These are phyloP conservation scores for Sclerotinia borealis DNA, from an alignment of 2,329 filamentous ascomycete species.

Conservation along the genomic window DNA sequence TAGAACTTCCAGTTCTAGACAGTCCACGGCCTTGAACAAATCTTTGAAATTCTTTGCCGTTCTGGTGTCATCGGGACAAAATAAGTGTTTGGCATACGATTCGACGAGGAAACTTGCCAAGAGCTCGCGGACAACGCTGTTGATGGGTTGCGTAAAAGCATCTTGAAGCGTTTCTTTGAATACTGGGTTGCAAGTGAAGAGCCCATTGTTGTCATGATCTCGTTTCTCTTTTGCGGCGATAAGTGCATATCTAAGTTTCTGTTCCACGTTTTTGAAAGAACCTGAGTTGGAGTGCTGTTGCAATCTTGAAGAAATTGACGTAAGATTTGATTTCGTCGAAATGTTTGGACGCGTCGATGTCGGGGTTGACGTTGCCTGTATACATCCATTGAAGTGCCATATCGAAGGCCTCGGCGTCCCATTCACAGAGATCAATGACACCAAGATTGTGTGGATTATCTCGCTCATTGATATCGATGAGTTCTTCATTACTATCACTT, in stretches of 20 bases:
- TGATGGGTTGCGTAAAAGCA: not conserved
- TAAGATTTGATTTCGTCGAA: not conserved
- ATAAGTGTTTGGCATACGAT: not conserved
- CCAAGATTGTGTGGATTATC: not conserved
- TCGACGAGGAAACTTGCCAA: not conserved
- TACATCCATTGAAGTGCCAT: slow-evolving; percentile 9
- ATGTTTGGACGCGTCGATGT: not conserved
- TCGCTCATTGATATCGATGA: not conserved
- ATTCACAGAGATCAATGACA: not conserved
- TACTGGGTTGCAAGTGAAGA: no score
- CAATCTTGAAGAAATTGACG: not conserved
- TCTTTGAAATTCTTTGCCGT: not conserved
- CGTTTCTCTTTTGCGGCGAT: not conserved
- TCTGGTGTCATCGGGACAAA: not conserved
- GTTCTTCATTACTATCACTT: no score
- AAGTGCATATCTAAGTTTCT: not conserved
- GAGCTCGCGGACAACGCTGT: not conserved
- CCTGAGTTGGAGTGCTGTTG: not conserved
- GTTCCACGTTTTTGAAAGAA: not conserved
- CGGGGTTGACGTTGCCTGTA: not conserved
- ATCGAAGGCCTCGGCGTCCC: not conserved
- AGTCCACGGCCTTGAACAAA: not conserved
- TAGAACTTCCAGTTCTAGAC: not conserved
- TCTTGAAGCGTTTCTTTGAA: no score
- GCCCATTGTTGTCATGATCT: not conserved